These are phyloP conservation scores for Tylopilus plumbeoviolaceoides DNA, from an alignment of 768 basidiomycete genomes.

Conservation along the genomic window DNA sequence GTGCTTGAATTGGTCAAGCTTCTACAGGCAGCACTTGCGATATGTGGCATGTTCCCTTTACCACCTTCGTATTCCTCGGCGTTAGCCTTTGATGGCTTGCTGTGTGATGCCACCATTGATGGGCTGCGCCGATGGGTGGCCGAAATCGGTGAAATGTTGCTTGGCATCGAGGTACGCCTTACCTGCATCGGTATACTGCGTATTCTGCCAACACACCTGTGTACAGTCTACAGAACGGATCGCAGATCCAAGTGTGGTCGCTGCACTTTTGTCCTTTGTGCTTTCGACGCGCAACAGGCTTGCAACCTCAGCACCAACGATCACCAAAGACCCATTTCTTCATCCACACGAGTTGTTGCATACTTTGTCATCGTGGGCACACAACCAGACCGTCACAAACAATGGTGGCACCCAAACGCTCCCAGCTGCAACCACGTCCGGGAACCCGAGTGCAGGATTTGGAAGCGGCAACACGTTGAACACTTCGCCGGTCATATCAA, in stretches of 20 bases:
- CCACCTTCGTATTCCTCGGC: constrained; percentile 8
- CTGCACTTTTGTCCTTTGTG: constrained; percentile 67
- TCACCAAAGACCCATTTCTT: constrained; percentile 78
- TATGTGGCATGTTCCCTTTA: constrained; percentile 64
- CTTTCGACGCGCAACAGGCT: constrained; percentile 68
- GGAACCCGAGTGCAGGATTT: constrained; percentile 9
- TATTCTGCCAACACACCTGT: neutral
- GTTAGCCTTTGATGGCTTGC: constrained; percentile 53
- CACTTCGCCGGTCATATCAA: constrained; percentile 13
- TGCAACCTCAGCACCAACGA: constrained; percentile 41
- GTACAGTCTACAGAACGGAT: constrained; percentile 64
- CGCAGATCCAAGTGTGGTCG: constrained; percentile 68
- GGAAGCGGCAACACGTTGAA: constrained; percentile 12
- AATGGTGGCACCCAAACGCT: constrained; percentile 18
- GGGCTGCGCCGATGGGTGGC: constrained; percentile 66
- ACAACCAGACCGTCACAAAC: constrained; percentile 16
- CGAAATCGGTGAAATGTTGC: constrained; percentile 57
- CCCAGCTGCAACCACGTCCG: constrained; percentile 30
- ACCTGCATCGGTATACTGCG: neutral
- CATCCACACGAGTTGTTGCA: constrained; percentile 56
- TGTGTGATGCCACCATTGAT: constrained; percentile 74
- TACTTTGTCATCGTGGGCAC: constrained; percentile 37
- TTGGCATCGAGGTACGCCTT: constrained; percentile 54
- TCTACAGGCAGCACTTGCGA: constrained; percentile 63
- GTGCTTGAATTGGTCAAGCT: constrained; percentile 76